Evolutionary conservation across 2,329 filamentous ascomycete genomes (phyloP), one percentile per base, ranked within the genome.

Genomic region (Botrytis deweyae): DNA sequence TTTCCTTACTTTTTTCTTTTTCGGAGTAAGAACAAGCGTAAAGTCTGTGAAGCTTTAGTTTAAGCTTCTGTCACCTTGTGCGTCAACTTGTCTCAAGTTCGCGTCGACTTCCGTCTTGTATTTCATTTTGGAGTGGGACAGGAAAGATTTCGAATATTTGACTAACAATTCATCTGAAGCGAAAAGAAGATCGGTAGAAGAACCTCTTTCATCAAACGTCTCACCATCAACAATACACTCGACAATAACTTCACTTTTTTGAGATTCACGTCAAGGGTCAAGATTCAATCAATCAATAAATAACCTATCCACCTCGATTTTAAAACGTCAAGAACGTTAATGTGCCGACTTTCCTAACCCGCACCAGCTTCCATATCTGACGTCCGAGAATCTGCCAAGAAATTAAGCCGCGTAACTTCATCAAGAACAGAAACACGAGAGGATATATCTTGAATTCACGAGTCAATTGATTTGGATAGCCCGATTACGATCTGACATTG

Each of bases 141-240:
- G 20, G 20, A 14, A 38, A 68, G 66, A 14, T n/a, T 70, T 72
- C 36, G 40, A 67, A 75, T 73, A 61, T 71, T 77, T 74, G 75
- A 76, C 79, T 80, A 78, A 80, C 76, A 61, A 75, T 78, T 72
- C 74, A 75, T 77, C 76, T 78, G 76, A 80, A 79, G 78, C 79
- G 74, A 74, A 73, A 44, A 62, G 59, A 79, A 76, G 76, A 78
- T 75, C 25, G 49, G 49, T 52, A 52, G 49, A 52, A 52, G 49
- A 52, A 52, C 20, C 25, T 52, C 65, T 68, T 58, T 62, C 77
- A 64, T 75, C 66, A 74, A 72, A 72, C 75, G 77, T 80, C 77
- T 77, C 78, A 77, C 65, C 5, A 65, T 68, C 55, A 18, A 20
- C 20, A n/a, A 20, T 44, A 14, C 10, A n/a, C 49, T 70, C 67